Evolutionary conservation across 1,284 basidiomycete genomes (phyloP).

Genomic region (Microstroma glucosiphilum): DNA sequence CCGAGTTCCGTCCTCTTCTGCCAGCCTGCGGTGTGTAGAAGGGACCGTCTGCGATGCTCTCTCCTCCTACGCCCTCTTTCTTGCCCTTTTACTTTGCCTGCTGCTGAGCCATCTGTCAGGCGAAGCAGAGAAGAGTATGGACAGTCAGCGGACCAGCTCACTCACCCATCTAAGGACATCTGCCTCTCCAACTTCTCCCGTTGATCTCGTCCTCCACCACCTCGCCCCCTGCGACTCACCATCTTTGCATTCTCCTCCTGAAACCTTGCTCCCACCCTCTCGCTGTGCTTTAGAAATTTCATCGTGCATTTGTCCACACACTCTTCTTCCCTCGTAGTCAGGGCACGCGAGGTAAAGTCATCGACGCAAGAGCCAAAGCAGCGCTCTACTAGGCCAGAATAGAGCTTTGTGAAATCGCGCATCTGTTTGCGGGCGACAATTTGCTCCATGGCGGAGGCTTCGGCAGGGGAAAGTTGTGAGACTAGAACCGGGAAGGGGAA

Average conservation of each 20-base stretch:
- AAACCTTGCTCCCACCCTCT: conserved; percentile 85
- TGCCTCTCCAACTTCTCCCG: too few relatives aligned
- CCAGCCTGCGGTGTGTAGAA: too few relatives aligned
- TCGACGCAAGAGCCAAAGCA: conserved; percentile 93
- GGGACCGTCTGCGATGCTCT: too few relatives aligned
- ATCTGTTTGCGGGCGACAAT: conserved; percentile 62
- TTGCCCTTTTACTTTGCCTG: too few relatives aligned
- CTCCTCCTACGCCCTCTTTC: too few relatives aligned
- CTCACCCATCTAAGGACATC: too few relatives aligned
- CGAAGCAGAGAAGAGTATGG: too few relatives aligned
- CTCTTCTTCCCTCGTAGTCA: conserved; percentile 77
- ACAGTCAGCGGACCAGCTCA: too few relatives aligned
- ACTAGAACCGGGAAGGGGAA: conserved; percentile 19
- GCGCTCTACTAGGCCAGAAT: conserved; percentile 89
- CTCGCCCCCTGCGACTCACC: conserved; percentile 4
- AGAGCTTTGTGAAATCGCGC: conserved; percentile 95
- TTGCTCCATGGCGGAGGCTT: conserved; percentile 45
- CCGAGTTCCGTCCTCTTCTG: too few relatives aligned
- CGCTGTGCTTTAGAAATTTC: conserved; percentile 96
- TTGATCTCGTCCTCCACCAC: not conserved
- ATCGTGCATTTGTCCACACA: conserved; percentile 66
- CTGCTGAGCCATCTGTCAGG: too few relatives aligned
- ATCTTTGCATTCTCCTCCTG: conserved; percentile 42
- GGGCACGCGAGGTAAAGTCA: conserved; percentile 90
- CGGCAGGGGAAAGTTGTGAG: conserved; percentile 39